These are phyloP conservation scores for Logfia minima DNA, from an alignment of 129 eudicot genomes.

Conservation along the genomic window DNA sequence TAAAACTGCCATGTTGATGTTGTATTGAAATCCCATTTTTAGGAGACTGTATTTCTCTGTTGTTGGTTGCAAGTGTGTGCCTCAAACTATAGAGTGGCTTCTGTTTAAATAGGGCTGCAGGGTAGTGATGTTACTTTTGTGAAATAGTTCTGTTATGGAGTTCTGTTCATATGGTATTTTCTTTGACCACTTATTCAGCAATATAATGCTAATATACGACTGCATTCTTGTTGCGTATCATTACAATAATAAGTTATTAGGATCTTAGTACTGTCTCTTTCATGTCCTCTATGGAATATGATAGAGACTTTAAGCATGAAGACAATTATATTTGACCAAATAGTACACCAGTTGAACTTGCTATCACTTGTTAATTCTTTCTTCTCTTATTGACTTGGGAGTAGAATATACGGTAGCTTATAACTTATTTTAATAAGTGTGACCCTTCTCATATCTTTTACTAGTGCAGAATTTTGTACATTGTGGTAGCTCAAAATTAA, in stretches of 20 bases:
- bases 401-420: neutral
- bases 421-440: neutral
- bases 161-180: neutral
- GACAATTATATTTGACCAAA: neutral
- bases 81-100: neutral
- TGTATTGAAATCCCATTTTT: neutral
- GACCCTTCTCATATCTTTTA: neutral
- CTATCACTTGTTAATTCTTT: neutral
- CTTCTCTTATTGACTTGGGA: neutral
- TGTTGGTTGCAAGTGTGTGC: neutral
- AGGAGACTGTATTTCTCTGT: neutral
- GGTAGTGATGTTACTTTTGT: too few relatives aligned
- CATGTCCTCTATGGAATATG: neutral
- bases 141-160: too few relatives aligned
- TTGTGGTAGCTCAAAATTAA: neutral
- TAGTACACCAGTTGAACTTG: neutral
- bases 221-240: too few relatives aligned
- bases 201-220: neutral
- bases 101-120: neutral
- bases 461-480: neutral
- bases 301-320: neutral
- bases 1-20: neutral
- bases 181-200: neutral
- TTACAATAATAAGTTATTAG: too few relatives aligned
- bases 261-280: constrained; percentile 4